Base-by-base conservation (phyloP, 345 rosid genomes). In the Pistacia vera region DNA sequence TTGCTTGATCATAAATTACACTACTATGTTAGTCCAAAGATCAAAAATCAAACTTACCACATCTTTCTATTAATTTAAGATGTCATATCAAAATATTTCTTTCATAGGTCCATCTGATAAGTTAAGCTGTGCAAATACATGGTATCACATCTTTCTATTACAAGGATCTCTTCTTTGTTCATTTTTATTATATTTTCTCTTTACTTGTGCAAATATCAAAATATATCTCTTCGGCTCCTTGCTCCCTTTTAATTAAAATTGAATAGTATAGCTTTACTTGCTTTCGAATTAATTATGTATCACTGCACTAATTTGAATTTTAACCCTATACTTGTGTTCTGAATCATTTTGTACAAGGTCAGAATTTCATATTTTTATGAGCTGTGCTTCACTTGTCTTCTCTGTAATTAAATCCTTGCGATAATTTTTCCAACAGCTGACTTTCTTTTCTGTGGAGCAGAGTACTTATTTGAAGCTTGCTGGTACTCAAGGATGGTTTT, bases 401-500 rank as follows among this genome's bases (percentile, higher is more conserved):
- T 62, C 41, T 41, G 38, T 35, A 16, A 25, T 62, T 4, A 48
- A 66, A 48, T 70, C 51, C 63, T 18, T 57, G 17, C 5, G 14
- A 55, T 66, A 55, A 49, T 2, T 38, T 41, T 70, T 59, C 20
- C 72, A 33, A 52, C 36, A 48, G 28, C 49, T 73, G 25, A 33
- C 56, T 48, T 73, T 75, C 20, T 70, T 80, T 63, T 78, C 48
- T 76, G 22, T 78, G 74, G 41, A n/a, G 77, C 84, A 91, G 95
- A 82, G 88, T 75, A 85, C 88, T 38, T 91, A 91, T 59, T 44
- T 86, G 72, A 91, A 91, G 81, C 93, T 91, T 79, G 90, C 86
- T 69, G 87, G 90, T 49, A 91, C 90, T 74, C 88, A 88, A 81
- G 93, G 93, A 72, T 88, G 93, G 93, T 85, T 85, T 82, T 78